phyloP scores from a whole-genome alignment of 2,329 filamentous ascomycete species.

The Escovopsis sp. region DNA sequence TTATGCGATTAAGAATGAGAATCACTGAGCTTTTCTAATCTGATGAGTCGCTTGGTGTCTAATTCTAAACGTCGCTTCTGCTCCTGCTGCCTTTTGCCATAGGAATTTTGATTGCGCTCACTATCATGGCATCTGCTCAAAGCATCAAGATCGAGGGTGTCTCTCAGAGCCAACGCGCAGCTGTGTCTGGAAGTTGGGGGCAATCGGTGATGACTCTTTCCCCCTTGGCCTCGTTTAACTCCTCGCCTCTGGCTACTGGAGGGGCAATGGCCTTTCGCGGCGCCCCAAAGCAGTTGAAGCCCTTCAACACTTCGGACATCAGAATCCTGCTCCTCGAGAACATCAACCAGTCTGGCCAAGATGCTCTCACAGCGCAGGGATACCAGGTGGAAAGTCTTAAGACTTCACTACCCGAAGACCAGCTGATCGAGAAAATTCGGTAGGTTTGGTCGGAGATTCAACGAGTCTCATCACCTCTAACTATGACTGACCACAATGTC shows the following conservation, averaged over 20 bases:
- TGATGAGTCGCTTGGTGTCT: too few relatives aligned
- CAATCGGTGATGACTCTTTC: conserved; percentile 48
- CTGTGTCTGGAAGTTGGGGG: conserved; percentile 44
- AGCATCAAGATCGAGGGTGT: conserved; percentile 28
- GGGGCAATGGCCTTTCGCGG: conserved; percentile 24
- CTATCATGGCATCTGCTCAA: conserved; percentile 26
- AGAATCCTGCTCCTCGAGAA: conserved; percentile 94
- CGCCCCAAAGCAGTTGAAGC: conserved; percentile 65
- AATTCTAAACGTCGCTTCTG: too few relatives aligned
- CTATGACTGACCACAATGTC: neutral
- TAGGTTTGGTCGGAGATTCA: conserved; percentile 29
- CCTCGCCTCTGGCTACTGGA: conserved; percentile 49
- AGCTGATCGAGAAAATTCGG: conserved; percentile 95
- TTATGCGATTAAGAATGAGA: too few relatives aligned
- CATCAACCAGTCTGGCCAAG: conserved; percentile 77
- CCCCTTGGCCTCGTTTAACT: conserved; percentile 60
- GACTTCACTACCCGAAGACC: conserved; percentile 74
- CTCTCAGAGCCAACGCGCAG: conserved; percentile 20
- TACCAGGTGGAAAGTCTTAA: conserved; percentile 94
- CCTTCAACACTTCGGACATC: conserved; percentile 89
- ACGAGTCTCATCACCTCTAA: neutral
- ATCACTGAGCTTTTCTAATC: too few relatives aligned
- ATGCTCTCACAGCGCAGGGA: conserved; percentile 70
- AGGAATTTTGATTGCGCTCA: too few relatives aligned
- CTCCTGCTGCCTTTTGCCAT: too few relatives aligned